Conservation (phyloP, 345 rosid genomes). For the Ceriops tagal region DNA sequence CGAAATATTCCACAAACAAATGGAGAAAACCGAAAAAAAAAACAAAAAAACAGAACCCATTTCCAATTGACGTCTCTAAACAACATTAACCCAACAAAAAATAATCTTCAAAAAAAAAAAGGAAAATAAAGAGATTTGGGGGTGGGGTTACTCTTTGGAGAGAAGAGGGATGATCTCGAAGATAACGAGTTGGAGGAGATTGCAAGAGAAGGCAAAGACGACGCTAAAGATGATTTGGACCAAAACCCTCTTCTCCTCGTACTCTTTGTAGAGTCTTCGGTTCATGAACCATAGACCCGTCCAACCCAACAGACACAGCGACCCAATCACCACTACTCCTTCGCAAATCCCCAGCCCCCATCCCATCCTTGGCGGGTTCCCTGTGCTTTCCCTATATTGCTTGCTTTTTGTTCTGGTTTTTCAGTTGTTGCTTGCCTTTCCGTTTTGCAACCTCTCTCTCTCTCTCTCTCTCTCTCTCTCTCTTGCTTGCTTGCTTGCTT, state of each 20-base stretch:
- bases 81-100: too few relatives aligned
- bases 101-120: background rate
- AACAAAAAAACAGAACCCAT: too few relatives aligned
- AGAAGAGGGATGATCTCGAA: constrained; percentile 93
- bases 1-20: too few relatives aligned
- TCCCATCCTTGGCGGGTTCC: constrained; percentile 35
- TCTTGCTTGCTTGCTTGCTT: too few relatives aligned
- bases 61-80: too few relatives aligned
- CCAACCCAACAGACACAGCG: constrained; percentile 72
- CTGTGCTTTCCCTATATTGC: background rate
- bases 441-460: too few relatives aligned
- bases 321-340: constrained; percentile 56
- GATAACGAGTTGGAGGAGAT: constrained; percentile 89
- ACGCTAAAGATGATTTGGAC: constrained; percentile 94
- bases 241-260: constrained; percentile 85
- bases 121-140: background rate
- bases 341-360: constrained; percentile 72
- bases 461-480: too few relatives aligned
- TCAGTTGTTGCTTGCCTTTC: too few relatives aligned
- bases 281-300: constrained; percentile 89
- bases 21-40: too few relatives aligned
- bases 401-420: too few relatives aligned
- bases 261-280: constrained; percentile 82
- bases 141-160: constrained; percentile 58
- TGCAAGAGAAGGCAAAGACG: constrained; percentile 94